Evolutionary conservation across 1,284 basidiomycete species (phyloP).

Genomic region (Malassezia furfur): DNA sequence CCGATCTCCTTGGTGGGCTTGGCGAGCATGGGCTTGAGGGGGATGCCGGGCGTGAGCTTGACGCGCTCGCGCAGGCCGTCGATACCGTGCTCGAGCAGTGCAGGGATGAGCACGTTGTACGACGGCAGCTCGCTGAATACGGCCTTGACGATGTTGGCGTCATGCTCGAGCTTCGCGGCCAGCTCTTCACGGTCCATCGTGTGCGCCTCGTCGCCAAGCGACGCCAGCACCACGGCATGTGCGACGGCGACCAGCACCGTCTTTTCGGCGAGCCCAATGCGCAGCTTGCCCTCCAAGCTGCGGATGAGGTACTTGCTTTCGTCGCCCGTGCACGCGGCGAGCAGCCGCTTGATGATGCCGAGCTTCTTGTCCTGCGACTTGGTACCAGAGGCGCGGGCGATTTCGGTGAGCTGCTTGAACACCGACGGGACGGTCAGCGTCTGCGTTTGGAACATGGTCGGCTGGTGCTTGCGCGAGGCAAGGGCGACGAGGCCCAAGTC

Average conservation of each 20-base stretch:
- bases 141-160: slow-evolving; percentile 68
- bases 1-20: slow-evolving; percentile 98
- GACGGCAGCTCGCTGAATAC: slow-evolving; percentile 92
- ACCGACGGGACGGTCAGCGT: slow-evolving; percentile 77
- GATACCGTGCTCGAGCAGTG: slow-evolving; percentile 70
- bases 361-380: slow-evolving; percentile 61
- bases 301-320: slow-evolving; percentile 92
- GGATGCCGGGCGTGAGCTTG: slow-evolving; percentile 82
- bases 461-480: slow-evolving; percentile 87
- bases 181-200: slow-evolving; percentile 60
- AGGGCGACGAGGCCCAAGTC: slow-evolving; percentile 89
- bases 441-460: slow-evolving; percentile 89
- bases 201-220: slow-evolving; percentile 53
- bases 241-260: slow-evolving; percentile 54
- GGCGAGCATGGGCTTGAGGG: slow-evolving; percentile 98
- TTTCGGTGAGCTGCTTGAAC: slow-evolving; percentile 31
- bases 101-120: slow-evolving; percentile 89
- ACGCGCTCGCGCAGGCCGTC: slow-evolving; percentile 64
- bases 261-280: slow-evolving; percentile 91
- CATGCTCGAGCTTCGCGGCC: slow-evolving; percentile 66
- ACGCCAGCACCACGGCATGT: slow-evolving; percentile 31
- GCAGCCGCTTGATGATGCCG: slow-evolving; percentile 83
- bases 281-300: slow-evolving; percentile 88
- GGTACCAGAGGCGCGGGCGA: slow-evolving; percentile 66
- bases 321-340: slow-evolving; percentile 79